Base-by-base conservation (phyloP, 495 filamentous ascomycete species). In the Tuber microsphaerosporum region DNA sequence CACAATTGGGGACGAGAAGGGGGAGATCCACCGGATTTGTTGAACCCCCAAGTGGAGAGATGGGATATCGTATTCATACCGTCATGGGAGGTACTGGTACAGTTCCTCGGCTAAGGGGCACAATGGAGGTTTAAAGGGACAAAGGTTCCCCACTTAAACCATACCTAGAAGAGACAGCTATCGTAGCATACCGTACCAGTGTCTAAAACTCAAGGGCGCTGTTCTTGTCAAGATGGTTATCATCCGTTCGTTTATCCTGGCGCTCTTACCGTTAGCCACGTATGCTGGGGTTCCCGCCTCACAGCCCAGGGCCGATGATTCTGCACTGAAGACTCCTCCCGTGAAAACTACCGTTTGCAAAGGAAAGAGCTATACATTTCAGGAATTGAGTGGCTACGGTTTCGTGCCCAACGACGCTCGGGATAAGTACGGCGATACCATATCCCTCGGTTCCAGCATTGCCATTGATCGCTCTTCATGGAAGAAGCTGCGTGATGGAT, bases 391-490 rank as follows among this genome's bases (percentile, higher is more conserved):
- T 19, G 92, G 92, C 31, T 94, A 90, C 78, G 91, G 92, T 6
- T 88, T 86, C 75, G 80, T 94, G 42, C 81, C 88, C 4, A 85
- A 85, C 19, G 86, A 91, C 75, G 88, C 87, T 22, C 83, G 85
- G 8, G 92, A 94, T 84, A 89, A 92, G 81, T 91, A 88, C 76
- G 90, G 90, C 16, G 92, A 95, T 82, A 94, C 91, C 0, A 79
- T 94, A 10, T 89, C 90, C 20, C 84, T 91, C 39, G 92, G 92
- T 22, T 91, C 88, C 75, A 86, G 91, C 43, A 87, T 92, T 81
- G 89, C 90, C 22, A 81, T 94, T 45, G 90, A 92, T 65, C 84
- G 85, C 71, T 83, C 75, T 37, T 85, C 86, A 44, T 95, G 92
- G 92, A 88, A 85, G 79, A 90, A 90, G 81, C 82, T 82, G 26